These are phyloP conservation scores for Pyricularia pennisetigena DNA, from an alignment of 2,329 filamentous ascomycete species.

Conservation along the genomic window DNA sequence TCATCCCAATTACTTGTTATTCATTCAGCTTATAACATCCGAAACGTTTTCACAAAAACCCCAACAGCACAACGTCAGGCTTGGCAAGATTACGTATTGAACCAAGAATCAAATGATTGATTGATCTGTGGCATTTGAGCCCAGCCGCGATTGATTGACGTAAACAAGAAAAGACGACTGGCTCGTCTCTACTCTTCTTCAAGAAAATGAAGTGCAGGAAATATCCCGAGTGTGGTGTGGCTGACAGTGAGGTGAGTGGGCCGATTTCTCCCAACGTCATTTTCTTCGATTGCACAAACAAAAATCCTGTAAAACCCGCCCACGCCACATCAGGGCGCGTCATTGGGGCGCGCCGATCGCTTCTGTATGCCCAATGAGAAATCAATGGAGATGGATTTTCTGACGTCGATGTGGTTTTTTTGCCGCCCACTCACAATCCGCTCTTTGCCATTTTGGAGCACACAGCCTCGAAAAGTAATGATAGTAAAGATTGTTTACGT, in stretches of 20 bases:
- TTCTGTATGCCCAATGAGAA: not conserved
- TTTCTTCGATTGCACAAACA: not conserved
- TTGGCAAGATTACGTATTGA: not conserved
- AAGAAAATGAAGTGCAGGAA: not conserved
- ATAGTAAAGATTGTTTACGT: not conserved
- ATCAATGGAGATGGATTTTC: not conserved
- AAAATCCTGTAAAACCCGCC: not conserved
- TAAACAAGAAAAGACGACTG: too few relatives aligned
- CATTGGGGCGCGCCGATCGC: not conserved
- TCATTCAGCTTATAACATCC: too few relatives aligned
- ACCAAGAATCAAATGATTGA: not conserved
- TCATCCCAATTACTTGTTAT: too few relatives aligned
- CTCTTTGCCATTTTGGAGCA: not conserved
- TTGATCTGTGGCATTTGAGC: not conserved
- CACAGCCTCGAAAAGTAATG: not conserved
- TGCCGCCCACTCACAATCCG: not conserved
- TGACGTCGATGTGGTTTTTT: not conserved
- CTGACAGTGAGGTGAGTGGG: not conserved
- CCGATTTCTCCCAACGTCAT: not conserved
- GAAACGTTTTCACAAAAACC: too few relatives aligned
- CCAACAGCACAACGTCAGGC: not conserved
- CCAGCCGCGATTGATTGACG: not conserved
- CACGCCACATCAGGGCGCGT: not conserved
- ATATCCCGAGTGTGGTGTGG: not conserved
- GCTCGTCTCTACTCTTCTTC: not conserved